Evolutionary conservation across 768 basidiomycete genomes (phyloP), one percentile per base, ranked within the genome.

Genomic region (Erythrobasidium yunnanense): DNA sequence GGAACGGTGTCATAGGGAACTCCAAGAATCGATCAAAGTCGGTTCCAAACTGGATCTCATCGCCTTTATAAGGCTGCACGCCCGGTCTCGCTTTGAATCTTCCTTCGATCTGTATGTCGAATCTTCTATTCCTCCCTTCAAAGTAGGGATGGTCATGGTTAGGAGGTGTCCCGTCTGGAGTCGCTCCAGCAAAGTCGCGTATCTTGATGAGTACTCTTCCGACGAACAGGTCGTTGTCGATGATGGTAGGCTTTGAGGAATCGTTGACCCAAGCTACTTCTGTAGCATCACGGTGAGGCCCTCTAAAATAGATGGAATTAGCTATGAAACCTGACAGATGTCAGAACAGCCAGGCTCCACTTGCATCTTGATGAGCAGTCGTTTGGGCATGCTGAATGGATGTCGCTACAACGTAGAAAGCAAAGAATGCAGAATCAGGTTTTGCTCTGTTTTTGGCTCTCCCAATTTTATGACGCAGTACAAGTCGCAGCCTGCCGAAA

Each of bases 21-120:
- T 66, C 68, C 20, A 63, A 58, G 17, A 73, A 69, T 33, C 68
- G 68, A 50, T 73, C 72, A 32, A 72, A 73, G 51, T 73, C 72
- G 13, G 55, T 42, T 1, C 66, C 67, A 15, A 66, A 67, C 50
- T 67, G 46, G 53, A 73, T 34, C 68, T 73, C 72, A 22, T 71
- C 71, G 13, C 66, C 70, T 1, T 52, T 50, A 42, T 73, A 73
- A 1, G 69, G 69, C 33, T 33, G 17, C 23, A 51, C 47, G 15
- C 71, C 72, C 0, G 32, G 45, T 20, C 70, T 32, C 13, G 7
- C 18, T 47, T 71, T 71, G 70, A 71, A 73, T 1, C 62, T 46
- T 1, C 72, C 72, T 38, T 73, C 71, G 34, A 73, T 71, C 25
- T 71, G 56, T 50, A 73, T 73, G 15, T 66, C 65, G 22, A 73